Evolutionary conservation across 2,329 filamentous ascomycete genomes (phyloP).

Genomic region (Balansia obtecta): DNA sequence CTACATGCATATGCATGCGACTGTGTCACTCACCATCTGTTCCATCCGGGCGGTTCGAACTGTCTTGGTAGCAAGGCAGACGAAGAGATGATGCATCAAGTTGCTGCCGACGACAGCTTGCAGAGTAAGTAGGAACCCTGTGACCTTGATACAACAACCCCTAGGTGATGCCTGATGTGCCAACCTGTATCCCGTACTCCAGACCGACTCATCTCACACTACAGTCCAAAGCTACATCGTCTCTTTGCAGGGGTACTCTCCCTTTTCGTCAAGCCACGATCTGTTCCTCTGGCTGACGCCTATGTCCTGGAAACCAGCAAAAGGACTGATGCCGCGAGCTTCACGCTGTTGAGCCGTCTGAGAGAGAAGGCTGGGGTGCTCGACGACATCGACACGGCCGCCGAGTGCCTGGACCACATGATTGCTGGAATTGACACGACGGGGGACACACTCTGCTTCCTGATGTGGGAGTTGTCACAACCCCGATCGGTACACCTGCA

Average conservation of each 20-base stretch:
- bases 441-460: constrained; percentile 54
- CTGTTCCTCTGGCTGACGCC: constrained; percentile 44
- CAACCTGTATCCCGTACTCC: neutral
- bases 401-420: constrained; percentile 62
- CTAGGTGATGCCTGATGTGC: neutral
- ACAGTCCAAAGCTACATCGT: constrained; percentile 39
- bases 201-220: constrained; percentile 49
- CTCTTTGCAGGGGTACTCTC: constrained; percentile 33
- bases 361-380: constrained; percentile 36
- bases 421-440: constrained; percentile 62
- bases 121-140: constrained; percentile 41
- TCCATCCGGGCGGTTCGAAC: constrained; percentile 51
- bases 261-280: constrained; percentile 39
- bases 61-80: constrained; percentile 44
- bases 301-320: constrained; percentile 43
- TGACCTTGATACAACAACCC: neutral
- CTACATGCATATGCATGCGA: constrained; percentile 59
- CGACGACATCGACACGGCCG: constrained; percentile 43
- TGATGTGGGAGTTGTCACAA: constrained; percentile 60
- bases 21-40: constrained; percentile 57
- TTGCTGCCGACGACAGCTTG: constrained; percentile 54
- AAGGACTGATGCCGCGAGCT: constrained; percentile 32
- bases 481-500: constrained; percentile 41
- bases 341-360: constrained; percentile 48
- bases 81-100: constrained; percentile 54